A percentile compares a stretch with the other conserved stretches of the same genome.
Evolutionary conservation across 2,329 filamentous ascomycete species (phyloP).

Genomic region (Colletotrichum sp.): DNA sequence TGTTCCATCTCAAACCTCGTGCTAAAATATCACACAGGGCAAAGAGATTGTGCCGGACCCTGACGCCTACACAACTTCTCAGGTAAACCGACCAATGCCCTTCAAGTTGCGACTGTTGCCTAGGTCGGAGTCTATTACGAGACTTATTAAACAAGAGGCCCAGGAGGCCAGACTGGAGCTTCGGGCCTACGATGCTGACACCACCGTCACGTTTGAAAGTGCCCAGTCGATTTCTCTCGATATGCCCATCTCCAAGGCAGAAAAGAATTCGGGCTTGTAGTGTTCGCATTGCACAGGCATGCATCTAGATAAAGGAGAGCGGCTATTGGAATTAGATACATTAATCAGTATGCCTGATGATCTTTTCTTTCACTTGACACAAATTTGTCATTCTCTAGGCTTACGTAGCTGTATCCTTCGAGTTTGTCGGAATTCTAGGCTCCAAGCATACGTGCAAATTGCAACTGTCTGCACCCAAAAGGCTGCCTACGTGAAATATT

Average conservation of each 20-base stretch:
- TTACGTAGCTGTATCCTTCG: neutral
- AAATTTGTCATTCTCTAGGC: neutral
- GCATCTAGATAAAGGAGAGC: neutral
- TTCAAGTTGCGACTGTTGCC: neutral
- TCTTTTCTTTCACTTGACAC: neutral
- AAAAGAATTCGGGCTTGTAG: neutral
- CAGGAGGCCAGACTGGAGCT: neutral
- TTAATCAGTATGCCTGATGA: neutral
- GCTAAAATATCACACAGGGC: neutral
- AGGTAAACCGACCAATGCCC: neutral
- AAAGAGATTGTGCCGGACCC: neutral
- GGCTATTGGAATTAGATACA: accelerated
- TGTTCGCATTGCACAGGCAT: neutral
- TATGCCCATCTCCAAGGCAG: neutral
- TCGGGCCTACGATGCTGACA: neutral
- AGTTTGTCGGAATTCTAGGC: neutral
- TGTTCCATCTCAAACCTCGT: neutral
- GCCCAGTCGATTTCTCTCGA: neutral
- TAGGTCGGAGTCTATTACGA: neutral
- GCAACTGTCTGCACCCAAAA: neutral
- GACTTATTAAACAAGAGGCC: neutral
- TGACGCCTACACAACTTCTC: neutral
- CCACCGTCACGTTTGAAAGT: neutral
- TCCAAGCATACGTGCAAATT: neutral
- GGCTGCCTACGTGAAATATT: neutral